Conservation (phyloP, 805 yeast species). For the Cyberlindnera americana region DNA sequence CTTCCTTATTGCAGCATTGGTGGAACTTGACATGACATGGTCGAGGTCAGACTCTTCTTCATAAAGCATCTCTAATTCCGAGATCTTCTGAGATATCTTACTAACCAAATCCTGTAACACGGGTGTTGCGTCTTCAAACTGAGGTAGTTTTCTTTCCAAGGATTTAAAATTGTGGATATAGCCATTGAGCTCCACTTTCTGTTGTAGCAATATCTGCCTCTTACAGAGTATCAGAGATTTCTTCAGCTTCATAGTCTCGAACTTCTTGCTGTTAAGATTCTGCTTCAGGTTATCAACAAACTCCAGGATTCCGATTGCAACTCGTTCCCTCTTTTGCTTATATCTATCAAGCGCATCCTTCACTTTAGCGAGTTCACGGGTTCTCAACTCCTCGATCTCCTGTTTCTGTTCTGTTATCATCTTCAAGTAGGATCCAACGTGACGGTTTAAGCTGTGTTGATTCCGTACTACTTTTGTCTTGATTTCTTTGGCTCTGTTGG, state of each 20-base stretch:
- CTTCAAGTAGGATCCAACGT: slow-evolving; percentile 78
- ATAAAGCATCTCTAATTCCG: slow-evolving; percentile 48
- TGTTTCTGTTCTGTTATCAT: slow-evolving; percentile 79
- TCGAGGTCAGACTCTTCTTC: slow-evolving; percentile 50
- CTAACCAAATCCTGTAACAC: slow-evolving; percentile 33
- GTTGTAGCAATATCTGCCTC: slow-evolving; percentile 39
- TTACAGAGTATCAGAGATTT: slow-evolving; percentile 36
- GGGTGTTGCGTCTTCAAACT: slow-evolving; percentile 24
- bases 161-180: slow-evolving; percentile 22
- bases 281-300: slow-evolving; percentile 39
- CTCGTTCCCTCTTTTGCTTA: slow-evolving; percentile 35
- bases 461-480: slow-evolving; percentile 76
- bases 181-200: slow-evolving; percentile 36
- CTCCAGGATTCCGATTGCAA: slow-evolving; percentile 38
- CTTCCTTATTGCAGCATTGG: slow-evolving; percentile 41
- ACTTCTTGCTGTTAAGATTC: slow-evolving; percentile 40
- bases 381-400: slow-evolving; percentile 66
- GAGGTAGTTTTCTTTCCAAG: slow-evolving; percentile 23
- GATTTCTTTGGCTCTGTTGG: slow-evolving; percentile 87
- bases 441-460: slow-evolving; percentile 71
- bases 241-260: slow-evolving; percentile 41
- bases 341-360: slow-evolving; percentile 36
- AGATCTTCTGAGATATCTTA: slow-evolving; percentile 43
- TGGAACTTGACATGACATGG: slow-evolving; percentile 43
- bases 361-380: slow-evolving; percentile 45